phyloP scores from a whole-genome alignment of 768 basidiomycete genomes.

The Harrya chromipes region DNA sequence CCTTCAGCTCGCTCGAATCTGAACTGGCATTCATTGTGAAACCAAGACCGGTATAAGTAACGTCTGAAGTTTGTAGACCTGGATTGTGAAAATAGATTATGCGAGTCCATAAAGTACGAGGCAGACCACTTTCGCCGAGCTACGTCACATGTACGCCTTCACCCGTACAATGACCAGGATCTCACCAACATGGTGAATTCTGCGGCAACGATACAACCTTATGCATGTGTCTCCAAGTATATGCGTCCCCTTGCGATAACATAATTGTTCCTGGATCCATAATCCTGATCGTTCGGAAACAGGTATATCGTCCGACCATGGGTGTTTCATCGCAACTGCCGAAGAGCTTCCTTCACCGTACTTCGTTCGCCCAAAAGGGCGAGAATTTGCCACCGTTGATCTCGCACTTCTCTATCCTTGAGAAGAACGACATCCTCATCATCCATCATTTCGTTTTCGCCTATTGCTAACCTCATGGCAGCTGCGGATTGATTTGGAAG shows the following conservation, averaged over 20 bases:
- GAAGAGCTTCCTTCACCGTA: slow-evolving; percentile 59
- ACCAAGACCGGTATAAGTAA: no score
- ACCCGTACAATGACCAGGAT: background rate
- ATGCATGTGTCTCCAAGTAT: background rate
- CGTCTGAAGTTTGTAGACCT: no score
- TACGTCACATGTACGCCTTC: no score
- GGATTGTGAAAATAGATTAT: no score
- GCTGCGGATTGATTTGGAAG: slow-evolving; percentile 79
- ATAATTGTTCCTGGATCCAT: background rate
- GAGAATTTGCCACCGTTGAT: slow-evolving; percentile 75
- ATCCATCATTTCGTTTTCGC: slow-evolving; percentile 45
- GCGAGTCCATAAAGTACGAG: no score
- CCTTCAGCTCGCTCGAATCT: background rate
- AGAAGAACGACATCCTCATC: slow-evolving; percentile 50
- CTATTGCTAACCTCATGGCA: slow-evolving; percentile 64
- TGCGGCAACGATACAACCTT: background rate
- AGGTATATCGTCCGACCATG: background rate
- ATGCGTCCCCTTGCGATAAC: background rate
- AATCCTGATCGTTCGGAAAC: background rate
- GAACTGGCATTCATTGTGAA: no score
- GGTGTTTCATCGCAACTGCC: slow-evolving; percentile 32
- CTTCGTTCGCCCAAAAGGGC: slow-evolving; percentile 73
- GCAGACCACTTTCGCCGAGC: no score
- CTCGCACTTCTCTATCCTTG: slow-evolving; percentile 61
- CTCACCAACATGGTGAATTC: no score